Base-by-base conservation (phyloP, 192 early-diverging fungal genomes). In the Gigaspora rosea region DNA sequence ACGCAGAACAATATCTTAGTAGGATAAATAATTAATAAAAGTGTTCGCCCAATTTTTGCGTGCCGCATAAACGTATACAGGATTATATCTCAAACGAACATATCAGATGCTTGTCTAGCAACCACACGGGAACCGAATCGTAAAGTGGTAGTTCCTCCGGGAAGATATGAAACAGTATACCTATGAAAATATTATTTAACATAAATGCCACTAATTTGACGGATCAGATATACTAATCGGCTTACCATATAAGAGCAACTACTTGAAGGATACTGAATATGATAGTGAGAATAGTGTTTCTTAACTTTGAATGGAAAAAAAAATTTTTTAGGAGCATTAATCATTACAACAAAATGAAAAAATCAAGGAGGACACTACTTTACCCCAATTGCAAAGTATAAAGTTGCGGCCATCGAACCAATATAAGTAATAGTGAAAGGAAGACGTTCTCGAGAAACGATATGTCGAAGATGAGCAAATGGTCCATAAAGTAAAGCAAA, bases 401-500 rank as follows among this genome's bases (percentile, higher is more conserved):
- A 86, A 2, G 95, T 96, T 63, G 94, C 82, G 41, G 86, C 80
- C 87, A 99, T 92, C 33, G 93, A 93, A 32, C 90, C 91, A 56
- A 97, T 80, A 77, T 97, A 97, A 10, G 88, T 81, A 18, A 81
- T 70, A 2, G 94, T 95, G 75, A 96, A 97, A 32, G 94, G 88
- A 47, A 96, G 68, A 49, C 97, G 86, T 57, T 95, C 92, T 62
- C 79, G 80, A 18, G 93, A 93, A 46, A 94, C 81, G 82, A 96
- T 84, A 73, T 96, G 94, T 73, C 87, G 85, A 49, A 94, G 67
- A 79, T 96, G 94, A 9, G 95, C 89, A 48, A 86, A 83, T 22
- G 93, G 95, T 7, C 96, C 96, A 58, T 90, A 85, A 63, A 97
- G 80, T 71, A 97, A 74, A 7, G 95, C 92, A 67, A 97, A 85